Base-by-base conservation (phyloP, 495 filamentous ascomycete species). In the Penicillium bialowiezense region DNA sequence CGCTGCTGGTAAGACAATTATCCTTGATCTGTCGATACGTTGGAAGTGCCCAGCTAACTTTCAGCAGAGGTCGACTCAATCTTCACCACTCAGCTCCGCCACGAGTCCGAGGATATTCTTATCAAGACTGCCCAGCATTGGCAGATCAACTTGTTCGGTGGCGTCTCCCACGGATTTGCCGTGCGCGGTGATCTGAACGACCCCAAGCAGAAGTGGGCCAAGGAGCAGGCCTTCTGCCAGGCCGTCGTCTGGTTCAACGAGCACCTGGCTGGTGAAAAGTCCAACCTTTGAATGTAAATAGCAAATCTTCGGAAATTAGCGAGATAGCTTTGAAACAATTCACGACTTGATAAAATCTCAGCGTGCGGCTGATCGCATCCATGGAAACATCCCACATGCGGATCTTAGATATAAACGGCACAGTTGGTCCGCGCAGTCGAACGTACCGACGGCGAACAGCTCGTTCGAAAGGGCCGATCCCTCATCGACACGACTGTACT, bases 171-270 rank as follows among this genome's bases (percentile, higher is more conserved):
- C 64, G 91, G 91, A 7, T 96, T 95, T 56, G 73, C 85, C n/a
- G 84, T 92, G 19, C 77, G 88, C 24, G 70, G 75, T 31, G 88
- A 93, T 57, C 52, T 80, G 33, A 78, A 52, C 54, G 75, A 84
- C 45, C 80, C 78, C 61, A 44, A 69, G 34, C 65, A 80, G 65
- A 89, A 83, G 74, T 93, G 76, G 52, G 86, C 88, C 40, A 91
- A 91, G 78, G 88, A 96, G 74, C 81, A 86, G 72, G 90, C 90
- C 20, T 93, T 93, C 62, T 60, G 76, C 45, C 89, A 95, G 73
- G 89, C 89, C 44, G 74, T 91, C 37, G 60, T 65, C 38, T 96
- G 90, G 90, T 93, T 95, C 59, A 77, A 87, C 52, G 67, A 78
- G 63, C 69, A 74, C 60, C 48, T 83, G 50, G 81, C 29, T 12